Base-by-base conservation (phyloP, 2,329 filamentous ascomycete genomes). In the Biscogniauxia sp. region DNA sequence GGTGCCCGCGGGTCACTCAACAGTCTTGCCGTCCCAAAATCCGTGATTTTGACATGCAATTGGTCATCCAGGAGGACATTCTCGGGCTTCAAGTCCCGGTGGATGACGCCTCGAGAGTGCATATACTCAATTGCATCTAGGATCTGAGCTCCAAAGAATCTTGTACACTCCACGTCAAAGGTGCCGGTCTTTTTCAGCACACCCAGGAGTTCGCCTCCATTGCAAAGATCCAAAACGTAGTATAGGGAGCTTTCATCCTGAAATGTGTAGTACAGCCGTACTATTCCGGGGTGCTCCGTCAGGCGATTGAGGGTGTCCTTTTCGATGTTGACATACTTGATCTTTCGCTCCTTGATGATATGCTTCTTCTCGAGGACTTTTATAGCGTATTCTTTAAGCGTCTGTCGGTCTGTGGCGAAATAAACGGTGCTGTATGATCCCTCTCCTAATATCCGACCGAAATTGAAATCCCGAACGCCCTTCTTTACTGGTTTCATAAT, bases 341-440 rank as follows among this genome's bases (percentile, higher is more conserved):
- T 96, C 83, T 99, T 99, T 78, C 97, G 98, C 79, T 99, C 95
- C 77, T 98, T 99, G 82, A 99, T 99, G 72, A 99, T 99, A 76
- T 99, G 95, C 70, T 93, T 87, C 79, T 99, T 99, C 78, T 99
- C 95, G 53, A 99, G 85, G 17, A 99, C 94, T 76, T 99, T 99
- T 78, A 99, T 93, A 25, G 95, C 95, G 73, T 98, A 98, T 75
- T 99, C 94, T 71, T 96, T 96, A 60, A 96, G 80, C 1, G 92
- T 97, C 75, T 97, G 92, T 63, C 94, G 88, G 76, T 99, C 95
- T 3, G 93, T 97, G 45, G 93, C 95, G 56, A 95, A 87, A 65
- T 95, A 87, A 45, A 99, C 95, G 8, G 93, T 97, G 72, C 94
- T 98, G 83, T 99, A 99, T 5, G 95, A 99, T 25, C 95, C 95